A percentile compares a stretch with the other conserved stretches of the same genome.
Evolutionary conservation across 2,329 filamentous ascomycete genomes (phyloP).

Genomic region (Xylariales sp.): DNA sequence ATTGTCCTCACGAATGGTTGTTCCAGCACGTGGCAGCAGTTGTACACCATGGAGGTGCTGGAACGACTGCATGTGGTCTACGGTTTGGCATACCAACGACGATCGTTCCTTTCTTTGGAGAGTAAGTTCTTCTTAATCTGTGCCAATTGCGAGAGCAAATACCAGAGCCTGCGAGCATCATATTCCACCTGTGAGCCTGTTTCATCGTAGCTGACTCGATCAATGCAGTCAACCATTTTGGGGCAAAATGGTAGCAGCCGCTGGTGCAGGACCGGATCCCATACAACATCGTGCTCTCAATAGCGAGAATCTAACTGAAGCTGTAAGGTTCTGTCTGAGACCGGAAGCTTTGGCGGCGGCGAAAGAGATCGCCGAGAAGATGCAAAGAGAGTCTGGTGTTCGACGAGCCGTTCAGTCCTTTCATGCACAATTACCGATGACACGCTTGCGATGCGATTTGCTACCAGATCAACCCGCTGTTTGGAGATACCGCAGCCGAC

Average conservation of each 20-base stretch:
- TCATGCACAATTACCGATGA: constrained; percentile 26
- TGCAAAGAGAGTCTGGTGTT: constrained; percentile 30
- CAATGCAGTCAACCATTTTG: constrained; percentile 32
- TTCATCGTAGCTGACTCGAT: neutral
- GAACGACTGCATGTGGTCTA: constrained; percentile 60
- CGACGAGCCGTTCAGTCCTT: constrained; percentile 32
- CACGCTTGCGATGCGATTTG: constrained; percentile 27
- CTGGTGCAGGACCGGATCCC: constrained; percentile 32
- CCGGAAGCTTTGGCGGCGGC: constrained; percentile 24
- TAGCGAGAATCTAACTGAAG: constrained; percentile 26
- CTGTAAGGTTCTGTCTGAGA: constrained; percentile 26
- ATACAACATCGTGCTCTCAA: constrained; percentile 28
- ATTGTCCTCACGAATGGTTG: constrained; percentile 63
- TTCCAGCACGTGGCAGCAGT: constrained; percentile 56
- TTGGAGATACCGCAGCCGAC: neutral
- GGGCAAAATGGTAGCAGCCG: constrained; percentile 32
- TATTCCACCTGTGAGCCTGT: no score
- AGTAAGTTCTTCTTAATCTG: constrained; percentile 26
- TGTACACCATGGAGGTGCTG: constrained; percentile 62
- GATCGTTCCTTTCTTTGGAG: constrained; percentile 64
- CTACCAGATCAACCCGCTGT: constrained; percentile 41
- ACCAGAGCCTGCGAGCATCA: no score
- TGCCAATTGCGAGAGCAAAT: no score
- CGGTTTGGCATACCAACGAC: constrained; percentile 57
- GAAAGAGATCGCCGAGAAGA: constrained; percentile 25